A percentile compares a stretch with the other conserved stretches of the same genome.
phyloP scores from a whole-genome alignment of 768 basidiomycete genomes.

The Naganishia antarctica region DNA sequence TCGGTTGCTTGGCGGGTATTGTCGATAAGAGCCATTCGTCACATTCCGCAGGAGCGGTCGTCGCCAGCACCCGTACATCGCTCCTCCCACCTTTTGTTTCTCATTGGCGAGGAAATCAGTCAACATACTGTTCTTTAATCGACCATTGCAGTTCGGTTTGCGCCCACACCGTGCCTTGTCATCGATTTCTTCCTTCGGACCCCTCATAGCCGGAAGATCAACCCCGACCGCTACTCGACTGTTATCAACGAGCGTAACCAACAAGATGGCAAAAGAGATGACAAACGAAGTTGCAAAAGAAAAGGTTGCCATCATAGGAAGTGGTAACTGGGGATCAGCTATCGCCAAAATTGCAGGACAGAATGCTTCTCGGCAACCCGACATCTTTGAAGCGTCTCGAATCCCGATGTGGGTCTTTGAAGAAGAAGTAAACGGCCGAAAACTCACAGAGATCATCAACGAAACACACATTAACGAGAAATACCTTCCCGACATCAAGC shows the following conservation, averaged over 20 bases:
- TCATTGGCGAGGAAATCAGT: not conserved
- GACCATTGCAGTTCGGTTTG: not conserved
- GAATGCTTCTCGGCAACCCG: conserved; percentile 48
- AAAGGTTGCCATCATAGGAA: conserved; percentile 49
- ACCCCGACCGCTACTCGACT: not conserved
- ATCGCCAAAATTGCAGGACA: conserved; percentile 48
- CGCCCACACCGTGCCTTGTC: not conserved
- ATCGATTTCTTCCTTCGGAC: not conserved
- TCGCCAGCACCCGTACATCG: not conserved
- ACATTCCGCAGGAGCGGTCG: too few species aligned
- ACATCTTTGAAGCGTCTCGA: conserved; percentile 49
- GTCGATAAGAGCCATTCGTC: too few species aligned
- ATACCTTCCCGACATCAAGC: conserved; percentile 49
- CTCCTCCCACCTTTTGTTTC: not conserved
- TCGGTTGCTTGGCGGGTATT: too few species aligned
- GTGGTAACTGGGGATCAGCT: conserved; percentile 52
- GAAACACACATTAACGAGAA: conserved; percentile 51
- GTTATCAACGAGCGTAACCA: conserved; percentile 1
- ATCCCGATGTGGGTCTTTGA: conserved; percentile 54
- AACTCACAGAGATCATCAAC: conserved; percentile 54
- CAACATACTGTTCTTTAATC: conserved; percentile 15
- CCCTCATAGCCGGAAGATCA: not conserved
- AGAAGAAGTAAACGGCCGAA: conserved; percentile 14
- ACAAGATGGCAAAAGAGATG: too few species aligned
- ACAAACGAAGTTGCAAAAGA: conserved; percentile 39